Evolutionary conservation across 495 filamentous ascomycete species (phyloP).

Genomic region (Daldinia decipiens): DNA sequence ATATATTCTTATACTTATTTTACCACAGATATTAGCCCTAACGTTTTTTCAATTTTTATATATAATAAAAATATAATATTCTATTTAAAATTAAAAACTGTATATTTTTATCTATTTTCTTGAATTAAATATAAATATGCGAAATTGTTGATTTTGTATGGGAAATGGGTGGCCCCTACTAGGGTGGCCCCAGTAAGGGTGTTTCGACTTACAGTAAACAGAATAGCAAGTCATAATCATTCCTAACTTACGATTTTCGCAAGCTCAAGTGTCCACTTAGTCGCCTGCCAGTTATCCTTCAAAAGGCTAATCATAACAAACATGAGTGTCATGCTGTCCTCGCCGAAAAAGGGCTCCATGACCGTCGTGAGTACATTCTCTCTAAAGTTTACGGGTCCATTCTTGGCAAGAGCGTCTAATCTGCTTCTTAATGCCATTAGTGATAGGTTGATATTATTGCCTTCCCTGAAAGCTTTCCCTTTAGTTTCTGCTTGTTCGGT

Average conservation of each 20-base stretch:
- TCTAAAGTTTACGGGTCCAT: constrained; percentile 84
- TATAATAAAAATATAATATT: no score
- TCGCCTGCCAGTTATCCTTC: constrained; percentile 84
- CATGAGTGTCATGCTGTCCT: constrained; percentile 97
- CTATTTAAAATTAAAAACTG: no score
- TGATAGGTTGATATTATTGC: constrained; percentile 57
- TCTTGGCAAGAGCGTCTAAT: constrained; percentile 70
- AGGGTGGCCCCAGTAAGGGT: no score
- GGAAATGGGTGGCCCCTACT: no score
- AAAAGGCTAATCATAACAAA: constrained; percentile 95
- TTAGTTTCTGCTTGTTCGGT: constrained; percentile 81
- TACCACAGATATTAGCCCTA: no score
- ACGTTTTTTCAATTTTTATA: no score
- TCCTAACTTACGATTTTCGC: constrained; percentile 76
- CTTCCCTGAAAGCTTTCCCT: constrained; percentile 26
- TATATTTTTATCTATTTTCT: no score
- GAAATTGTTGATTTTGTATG: no score
- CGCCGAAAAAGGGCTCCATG: constrained; percentile 90
- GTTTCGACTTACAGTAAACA: background rate
- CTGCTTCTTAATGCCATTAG: constrained; percentile 56
- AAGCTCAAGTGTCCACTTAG: constrained; percentile 90
- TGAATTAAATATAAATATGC: no score
- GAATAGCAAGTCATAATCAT: background rate
- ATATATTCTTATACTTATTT: no score
- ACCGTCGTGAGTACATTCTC: constrained; percentile 96